Percentiles rank a stretch among this genome's conserved stretches.
Evolutionary conservation across 805 yeast genomes (phyloP).

Genomic region (Metschnikowia henanensis): DNA sequence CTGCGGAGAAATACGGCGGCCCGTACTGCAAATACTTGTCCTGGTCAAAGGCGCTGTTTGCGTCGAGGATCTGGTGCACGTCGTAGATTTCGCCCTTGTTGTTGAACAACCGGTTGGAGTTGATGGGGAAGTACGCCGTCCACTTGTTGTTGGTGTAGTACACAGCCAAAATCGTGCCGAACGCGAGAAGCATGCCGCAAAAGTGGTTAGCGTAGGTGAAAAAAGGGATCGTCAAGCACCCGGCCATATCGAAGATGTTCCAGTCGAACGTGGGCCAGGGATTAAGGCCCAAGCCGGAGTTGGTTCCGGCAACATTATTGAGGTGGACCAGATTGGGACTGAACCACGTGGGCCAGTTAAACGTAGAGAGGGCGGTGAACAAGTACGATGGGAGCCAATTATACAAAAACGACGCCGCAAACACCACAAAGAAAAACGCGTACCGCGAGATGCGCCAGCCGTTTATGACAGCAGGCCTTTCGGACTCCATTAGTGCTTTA

Average conservation of each 20-base stretch:
- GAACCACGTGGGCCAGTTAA: slow-evolving; percentile 49
- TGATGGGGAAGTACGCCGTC: slow-evolving; percentile 51
- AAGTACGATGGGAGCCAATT: slow-evolving; percentile 44
- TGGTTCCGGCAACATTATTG: slow-evolving; percentile 39
- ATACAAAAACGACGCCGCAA: slow-evolving; percentile 36
- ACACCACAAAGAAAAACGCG: slow-evolving; percentile 37
- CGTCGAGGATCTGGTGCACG: slow-evolving; percentile 46
- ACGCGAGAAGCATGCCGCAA: slow-evolving; percentile 36
- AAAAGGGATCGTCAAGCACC: slow-evolving; percentile 43
- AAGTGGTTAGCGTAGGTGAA: slow-evolving; percentile 43
- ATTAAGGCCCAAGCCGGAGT: slow-evolving; percentile 40
- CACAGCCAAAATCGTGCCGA: slow-evolving; percentile 30
- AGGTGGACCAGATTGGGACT: slow-evolving; percentile 39
- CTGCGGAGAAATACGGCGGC: slow-evolving; percentile 68
- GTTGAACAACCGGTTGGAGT: slow-evolving; percentile 52
- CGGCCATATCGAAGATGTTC: slow-evolving; percentile 39
- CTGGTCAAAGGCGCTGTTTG: slow-evolving; percentile 44
- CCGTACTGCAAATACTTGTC: slow-evolving; percentile 53
- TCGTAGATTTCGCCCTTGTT: slow-evolving; percentile 50
- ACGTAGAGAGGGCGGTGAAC: slow-evolving; percentile 38
- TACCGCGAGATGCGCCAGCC: slow-evolving; percentile 46
- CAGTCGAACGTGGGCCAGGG: slow-evolving; percentile 46
- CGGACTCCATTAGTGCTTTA: slow-evolving; percentile 38
- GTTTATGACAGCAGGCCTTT: slow-evolving; percentile 22
- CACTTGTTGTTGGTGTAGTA: slow-evolving; percentile 51